These are phyloP conservation scores for Suillus weaverae DNA, from an alignment of 768 basidiomycete species.

Conservation along the genomic window DNA sequence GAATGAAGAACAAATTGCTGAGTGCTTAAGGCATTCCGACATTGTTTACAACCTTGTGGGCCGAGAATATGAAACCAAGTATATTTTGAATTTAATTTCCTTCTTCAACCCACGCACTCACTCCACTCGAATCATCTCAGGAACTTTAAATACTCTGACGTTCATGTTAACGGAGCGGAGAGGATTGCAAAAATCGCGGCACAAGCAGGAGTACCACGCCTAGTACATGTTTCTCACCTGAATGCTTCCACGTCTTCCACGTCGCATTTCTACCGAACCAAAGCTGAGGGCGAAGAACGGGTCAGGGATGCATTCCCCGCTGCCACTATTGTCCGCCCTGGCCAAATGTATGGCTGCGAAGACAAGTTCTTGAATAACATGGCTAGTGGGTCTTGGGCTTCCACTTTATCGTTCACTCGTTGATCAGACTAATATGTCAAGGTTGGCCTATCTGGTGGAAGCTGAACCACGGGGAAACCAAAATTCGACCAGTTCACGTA, in stretches of 20 bases:
- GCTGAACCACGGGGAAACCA: slow-evolving; percentile 84
- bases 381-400: slow-evolving; percentile 59
- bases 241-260: slow-evolving; percentile 80
- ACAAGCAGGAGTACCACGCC: slow-evolving; percentile 72
- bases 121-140: slow-evolving; percentile 41
- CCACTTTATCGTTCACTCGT: slow-evolving; percentile 10
- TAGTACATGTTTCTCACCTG: slow-evolving; percentile 94
- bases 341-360: slow-evolving; percentile 88
- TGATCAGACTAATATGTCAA: slow-evolving; percentile 32
- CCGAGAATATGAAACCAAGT: slow-evolving; percentile 96
- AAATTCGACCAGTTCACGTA: slow-evolving; percentile 90
- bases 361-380: slow-evolving; percentile 93
- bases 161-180: slow-evolving; percentile 81
- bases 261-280: slow-evolving; percentile 85
- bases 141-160: slow-evolving; percentile 83
- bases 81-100: slow-evolving; percentile 22
- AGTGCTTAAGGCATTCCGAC: slow-evolving; percentile 93
- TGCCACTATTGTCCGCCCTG: slow-evolving; percentile 88
- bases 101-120: slow-evolving; percentile 13
- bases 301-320: slow-evolving; percentile 81
- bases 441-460: slow-evolving; percentile 95
- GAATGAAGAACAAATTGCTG: slow-evolving; percentile 86
- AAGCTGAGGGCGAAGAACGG: slow-evolving; percentile 85
- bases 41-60: slow-evolving; percentile 96
- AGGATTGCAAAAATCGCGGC: slow-evolving; percentile 84